Base-by-base conservation (phyloP, 371 early-diverging fungal genomes). In the Apophysomyces variabilis region DNA sequence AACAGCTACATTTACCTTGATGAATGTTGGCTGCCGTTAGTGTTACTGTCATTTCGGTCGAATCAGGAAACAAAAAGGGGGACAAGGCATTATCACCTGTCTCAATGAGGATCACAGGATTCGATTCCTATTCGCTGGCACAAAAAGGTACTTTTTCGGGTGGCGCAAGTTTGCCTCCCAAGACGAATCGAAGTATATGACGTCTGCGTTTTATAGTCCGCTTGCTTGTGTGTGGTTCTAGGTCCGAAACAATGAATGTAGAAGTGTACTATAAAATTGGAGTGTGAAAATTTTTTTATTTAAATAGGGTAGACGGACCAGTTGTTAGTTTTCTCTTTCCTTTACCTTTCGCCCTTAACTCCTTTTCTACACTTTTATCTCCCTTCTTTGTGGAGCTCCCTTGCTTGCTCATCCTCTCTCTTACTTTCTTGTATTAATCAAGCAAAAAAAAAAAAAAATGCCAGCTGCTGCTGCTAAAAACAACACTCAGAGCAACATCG, bases 401-500 rank as follows among this genome's bases (percentile, higher is more conserved):
- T 57, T 38, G 57, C 57, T 57, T 57, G 57, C 57, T 57, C 57
- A 57, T 57, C 57, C 57, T 36, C 57, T 57, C 57, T 57, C 57
- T 57, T 26, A 13, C 13, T 36, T 13, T n/a, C 32, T 57, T 7
- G 16, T 13, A 26, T 57, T 11, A 57, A 57, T 36, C 32, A 57
- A 57, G 38, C 57, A 57, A 60, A 59, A 59, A 26, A 26, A 26
- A 26, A 26, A 26, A 26, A 26, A 26, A 60, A 66, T 60, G 60
- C 60, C 60, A 36, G 66, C 66, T 60, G 63, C 69, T 44, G 65
- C 75, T 61, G 66, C 76, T 66, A 67, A 64, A 65, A 71, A 68
- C 21, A 66, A 68, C 67, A 58, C 60, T 38, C 61, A 70, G 73
- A 77, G 74, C 76, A 72, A 77, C 66, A 70, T 77, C 61, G 62